These are phyloP conservation scores for Colletotrichum sp. DNA, from an alignment of 2,329 filamentous ascomycete genomes.

Conservation along the genomic window DNA sequence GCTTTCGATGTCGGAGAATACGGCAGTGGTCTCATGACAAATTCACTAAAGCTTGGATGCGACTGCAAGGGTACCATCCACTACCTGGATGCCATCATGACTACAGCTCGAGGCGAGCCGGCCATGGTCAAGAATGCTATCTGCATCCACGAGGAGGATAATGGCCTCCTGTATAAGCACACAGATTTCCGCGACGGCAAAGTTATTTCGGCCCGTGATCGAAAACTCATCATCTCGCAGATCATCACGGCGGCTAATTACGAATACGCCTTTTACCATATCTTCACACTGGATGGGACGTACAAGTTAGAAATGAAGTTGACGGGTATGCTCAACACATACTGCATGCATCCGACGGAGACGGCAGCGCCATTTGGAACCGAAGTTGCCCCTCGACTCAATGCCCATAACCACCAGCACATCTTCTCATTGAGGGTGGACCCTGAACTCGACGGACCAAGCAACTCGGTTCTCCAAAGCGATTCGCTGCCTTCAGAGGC, in stretches of 20 bases:
- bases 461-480: slow-evolving; percentile 71
- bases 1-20: slow-evolving; percentile 4
- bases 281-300: slow-evolving; percentile 62
- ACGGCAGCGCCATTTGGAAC: slow-evolving; percentile 48
- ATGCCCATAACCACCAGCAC: slow-evolving; percentile 64
- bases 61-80: slow-evolving; percentile 78
- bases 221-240: slow-evolving; percentile 75
- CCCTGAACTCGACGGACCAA: slow-evolving; percentile 47
- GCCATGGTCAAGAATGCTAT: slow-evolving; percentile 78
- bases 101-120: slow-evolving; percentile 71
- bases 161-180: slow-evolving; percentile 77
- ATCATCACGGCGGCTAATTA: slow-evolving; percentile 81
- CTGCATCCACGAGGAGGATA: slow-evolving; percentile 79
- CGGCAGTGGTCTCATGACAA: slow-evolving; percentile 53
- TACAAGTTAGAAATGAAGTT: slow-evolving; percentile 65
- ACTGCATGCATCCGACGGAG: slow-evolving; percentile 42
- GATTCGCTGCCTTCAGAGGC: slow-evolving; percentile 68
- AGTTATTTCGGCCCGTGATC: slow-evolving; percentile 72
- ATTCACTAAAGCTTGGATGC: slow-evolving; percentile 65
- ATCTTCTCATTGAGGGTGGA: slow-evolving; percentile 53
- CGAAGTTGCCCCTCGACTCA: slow-evolving; percentile 54
- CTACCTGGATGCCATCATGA: slow-evolving; percentile 55
- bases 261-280: slow-evolving; percentile 65
- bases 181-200: slow-evolving; percentile 78
- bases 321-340: slow-evolving; percentile 50